Evolutionary conservation across 148 eudicot genomes (phyloP), one percentile per base, ranked within the genome.

Genomic region (Spergularia bocconei): DNA sequence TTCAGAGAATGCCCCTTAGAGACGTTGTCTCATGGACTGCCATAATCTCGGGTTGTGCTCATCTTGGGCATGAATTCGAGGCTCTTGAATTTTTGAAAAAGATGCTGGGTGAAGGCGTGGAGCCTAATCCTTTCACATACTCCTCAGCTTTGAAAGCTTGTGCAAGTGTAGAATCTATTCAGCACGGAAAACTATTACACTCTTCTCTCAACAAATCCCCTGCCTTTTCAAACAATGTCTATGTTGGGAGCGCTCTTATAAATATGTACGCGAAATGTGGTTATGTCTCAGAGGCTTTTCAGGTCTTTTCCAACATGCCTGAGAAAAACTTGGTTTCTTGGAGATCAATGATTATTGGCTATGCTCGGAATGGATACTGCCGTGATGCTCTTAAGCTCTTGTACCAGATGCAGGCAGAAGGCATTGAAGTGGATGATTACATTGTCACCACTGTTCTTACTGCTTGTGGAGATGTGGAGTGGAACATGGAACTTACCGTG

Each of bases 11-110:
- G 90, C 90, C 97, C 69, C 74, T 85, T 19, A 86, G 84, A 79
- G 98, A 93, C 72, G 98, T 90, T 2, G 91, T 91, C 75, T 84
- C 95, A 16, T 91, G 97, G 98, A 91, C 95, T 15, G 90, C 98
- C 54, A 88, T 91, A 84, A 91, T 93, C 16, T 91, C 93, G 14
- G 88, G 91, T 50, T 88, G 86, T 78, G 85, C 91, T 41, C 84
- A 79, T 56, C 69, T 88, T 13, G 93, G 98, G 29, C 86, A 89
- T 44, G 98, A 93, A 85, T 65, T 73, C 61, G 93, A 91, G 82
- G 95, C 98, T 39, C 91, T 94, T 62, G 91, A 79, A 59, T 87
- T 82, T 71, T 84, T 91, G 79, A 87, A 87, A 76, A 79, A 87
- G 71, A 94, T 94, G 98, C 48, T 88, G 51, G 88, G 83, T 15